Evolutionary conservation across 164 flowering plant genomes (phyloP), one percentile per base, ranked within the genome.

Genomic region (Magnolia officinalis): DNA sequence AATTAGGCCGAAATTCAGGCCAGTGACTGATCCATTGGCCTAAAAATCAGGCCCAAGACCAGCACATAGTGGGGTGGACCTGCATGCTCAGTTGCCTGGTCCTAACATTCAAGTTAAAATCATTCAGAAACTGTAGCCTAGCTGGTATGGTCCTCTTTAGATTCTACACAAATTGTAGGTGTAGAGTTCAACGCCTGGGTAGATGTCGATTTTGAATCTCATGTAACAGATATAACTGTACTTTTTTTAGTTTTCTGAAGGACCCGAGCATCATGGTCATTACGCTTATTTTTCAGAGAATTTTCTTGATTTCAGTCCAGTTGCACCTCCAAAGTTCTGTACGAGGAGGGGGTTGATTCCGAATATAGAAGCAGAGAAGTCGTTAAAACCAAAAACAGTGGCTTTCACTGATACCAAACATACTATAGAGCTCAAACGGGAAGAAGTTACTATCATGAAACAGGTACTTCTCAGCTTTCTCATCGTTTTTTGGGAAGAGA

Each of bases 311-410:
- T 82, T 68, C 83, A 88, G 89, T 70, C 19, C 65, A 61, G 63
- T 72, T 68, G 64, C 74, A 73, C 84, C 83, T 69, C 23, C 80
- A 65, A 81, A 78, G 75, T 77, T 61, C 49, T 55, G 50, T 69
- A 72, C 51, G 18, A 81, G 71, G 79, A 69, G 78, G 63, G 49
- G 63, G 67, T 26, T 6, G 65, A 74, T 23, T 79, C 81, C 87
- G 58, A 87, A 86, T 78, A 79, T 80, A 63, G 89, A 89, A 83
- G 70, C 37, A 20, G 87, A 89, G 81, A 83, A 79, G 14, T 74
- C 86, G 3, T 87, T 85, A 21, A 88, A 86, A 83, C 63, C 20
- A 52, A 82, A 85, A 73, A 67, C 75, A 74, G 66, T 70, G 37
- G 37, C 80, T 79, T 70, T 29, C 9, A 75, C 77, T 21, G 45